Evolutionary conservation across 2,329 filamentous ascomycete genomes (phyloP), one percentile per base, ranked within the genome.

Genomic region (Aspergillus eucalypticola): DNA sequence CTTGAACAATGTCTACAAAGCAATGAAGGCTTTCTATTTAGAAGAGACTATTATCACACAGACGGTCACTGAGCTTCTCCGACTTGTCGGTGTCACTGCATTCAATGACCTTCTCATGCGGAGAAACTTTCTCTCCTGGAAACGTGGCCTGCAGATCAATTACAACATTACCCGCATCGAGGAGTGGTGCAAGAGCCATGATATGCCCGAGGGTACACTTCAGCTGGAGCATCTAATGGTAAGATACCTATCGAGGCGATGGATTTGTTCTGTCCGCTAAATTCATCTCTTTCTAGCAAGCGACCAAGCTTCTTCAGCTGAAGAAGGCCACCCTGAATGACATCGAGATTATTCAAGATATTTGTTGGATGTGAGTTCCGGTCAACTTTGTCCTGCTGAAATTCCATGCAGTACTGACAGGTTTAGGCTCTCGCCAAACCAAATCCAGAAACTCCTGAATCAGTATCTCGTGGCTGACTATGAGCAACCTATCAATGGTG

Each of bases 141-240:
- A 99, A 84, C 92, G 95, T 77, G 95, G 95, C 69, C 86, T 99
- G 57, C 95, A 99, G 78, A 99, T 99, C 81, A 99, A 99, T 81
- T 99, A 99, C 84, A 99, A 99, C 81, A 99, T 99, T 76, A 99
- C 95, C 23, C 88, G 95, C 60, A 99, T 99, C 65, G 95, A 99
- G 78, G 95, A 99, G 79, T 99, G 95, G 95, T 99, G 95, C 81
- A 99, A 99, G 87, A 96, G 93, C 73, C 96, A 99, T 76, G 95
- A 98, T 70, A 98, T 99, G 94, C 95, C 95, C 1, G 94, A 99
- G 78, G 95, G 95, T 58, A 99, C 94, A 29, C 84, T 99, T 56
- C 94, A 98, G 80, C 85, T 99, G 59, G 95, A 99, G 82, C 95
- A 99, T 82, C 81, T 99, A 69, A 99, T 99, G 95, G 90, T 92